Evolutionary conservation across 352 stramenopile genomes (phyloP), one percentile per base, ranked within the genome.

Genomic region (Phytophthora sansomeana): DNA sequence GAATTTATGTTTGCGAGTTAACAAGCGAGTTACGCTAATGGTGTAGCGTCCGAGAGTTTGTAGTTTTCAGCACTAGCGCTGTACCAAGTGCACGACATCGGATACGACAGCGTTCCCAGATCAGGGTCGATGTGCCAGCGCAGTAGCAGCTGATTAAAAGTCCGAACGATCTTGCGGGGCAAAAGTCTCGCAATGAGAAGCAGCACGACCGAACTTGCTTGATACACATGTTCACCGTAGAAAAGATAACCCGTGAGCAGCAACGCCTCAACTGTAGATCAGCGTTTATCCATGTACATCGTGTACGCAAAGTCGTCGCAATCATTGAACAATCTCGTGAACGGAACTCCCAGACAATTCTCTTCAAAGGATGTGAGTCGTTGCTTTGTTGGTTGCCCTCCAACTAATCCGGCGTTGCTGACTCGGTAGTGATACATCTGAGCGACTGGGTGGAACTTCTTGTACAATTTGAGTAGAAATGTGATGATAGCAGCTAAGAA

Each of bases 251-350:
- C 60, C 3, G 60, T 67, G 7, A 74, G 66, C 11, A 74, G 36
- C 21, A 74, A 28, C 4, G 49, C 54, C 50, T 74, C 66, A 10
- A 74, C 66, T 13, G 58, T 70, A 5, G 53, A 41, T 35, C 60
- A 65, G 0, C 60, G 33, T 50, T 66, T 54, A 5, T 44, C 17
- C 26, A 42, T 63, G 21, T 63, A 61, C 16, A 28, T 49, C 4
- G 56, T 57, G 48, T 74, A 63, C 0, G 66, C 54, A 5, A 74
- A 65, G 54, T 74, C 66, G 28, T 66, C 49, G 32, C 59, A 70
- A 48, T 74, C 66, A 2, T 62, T 57, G 42, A 74, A 69, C 5
- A 74, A 42, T 4, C 42, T 58, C 6, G 66, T 66, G n/a, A 74
- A 70, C 6, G 47, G 26, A 26, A 42, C 47, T 8, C 66, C 66